Base-by-base conservation (phyloP, 495 filamentous ascomycete genomes). In the Neurospora sp. region DNA sequence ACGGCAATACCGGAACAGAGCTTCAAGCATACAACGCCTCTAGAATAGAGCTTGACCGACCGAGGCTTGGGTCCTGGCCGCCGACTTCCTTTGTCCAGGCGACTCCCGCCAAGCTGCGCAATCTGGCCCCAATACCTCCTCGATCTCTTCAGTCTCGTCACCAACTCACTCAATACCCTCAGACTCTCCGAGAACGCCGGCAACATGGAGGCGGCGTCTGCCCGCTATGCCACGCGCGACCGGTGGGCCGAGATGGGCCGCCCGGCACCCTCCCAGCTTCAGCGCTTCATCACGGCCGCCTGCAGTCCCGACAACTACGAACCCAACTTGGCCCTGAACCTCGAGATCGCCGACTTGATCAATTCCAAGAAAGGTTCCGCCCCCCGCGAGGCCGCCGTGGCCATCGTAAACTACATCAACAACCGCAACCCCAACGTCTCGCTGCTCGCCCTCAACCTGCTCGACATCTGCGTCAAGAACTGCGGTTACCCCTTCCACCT, bases 381-480 rank as follows among this genome's bases (percentile, higher is more conserved):
- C 87, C 96, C 96, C 74, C 93, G 96, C 81, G 96, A 99, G 89
- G 93, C 96, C 40, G 94, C 96, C 38, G 88, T 97, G 72, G 90
- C 95, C 73, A 97, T 98, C 77, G 96, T 98, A 76, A 92, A 92
- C 81, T 92, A 94, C 75, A 90, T 98, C 87, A 98, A 98, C 83
- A 91, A 95, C 80, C 92, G 96, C 81, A 98, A 98, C 80, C 92
- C 93, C 70, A 99, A 98, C 84, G 92, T 99, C 73, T 90, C 94
- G 70, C 84, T 98, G 77, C 87, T 98, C 54, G 96, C 96, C 72
- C 87, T 99, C 80, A 84, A 91, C 88, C 90, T 99, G 71, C 91
- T 99, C 79, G 96, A 99, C 80, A 98, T 98, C 69, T 98, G 94
- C 82, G 96, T 98, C 81, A 99, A 99, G 84, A 99, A 99, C 82